Base-by-base conservation (phyloP, 305 asterid genomes). In the Fraxinus baroniana region DNA sequence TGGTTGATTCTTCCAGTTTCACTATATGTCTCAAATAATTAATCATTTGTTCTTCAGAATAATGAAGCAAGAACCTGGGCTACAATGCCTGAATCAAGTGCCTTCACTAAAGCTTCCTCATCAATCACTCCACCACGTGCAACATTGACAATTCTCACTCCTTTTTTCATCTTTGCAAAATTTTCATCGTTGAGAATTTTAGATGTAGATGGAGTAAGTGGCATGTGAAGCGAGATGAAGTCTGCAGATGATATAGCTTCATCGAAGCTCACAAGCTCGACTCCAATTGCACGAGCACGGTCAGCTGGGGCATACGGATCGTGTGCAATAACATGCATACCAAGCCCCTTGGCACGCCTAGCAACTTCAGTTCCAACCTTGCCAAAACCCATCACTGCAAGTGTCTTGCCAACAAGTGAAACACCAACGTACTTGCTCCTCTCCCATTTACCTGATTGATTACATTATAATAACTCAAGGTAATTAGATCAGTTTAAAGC, bases 91-190 rank as follows among this genome's bases (percentile, higher is more conserved):
- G 97, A 85, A 88, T 95, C 97, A 81, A 95, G 89, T 60, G 99
- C 99, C 87, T 80, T 93, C 82, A 93, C 93, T 79, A 95, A 83
- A 72, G 99, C 99, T 33, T 94, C 98, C 90, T 95, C 99, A 83
- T 95, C 99, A 84, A 95, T 95, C 82, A 95, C 99, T 44, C 97
- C 99, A n/a, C 99, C 99, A 83, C 99, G 98, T 79, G 99, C 99
- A 87, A 95, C 98, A 79, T 95, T 95, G 49, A 95, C 86, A 4
- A 95, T 92, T 74, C 99, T 86, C 41, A 95, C 99, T 37, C 99
- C 98, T 77, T 91, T 95, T 88, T 95, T 95, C 99, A 95, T 95
- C 96, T 93, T 95, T 6, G 96, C 95, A 87, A 94, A 95, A 75
- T 89, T 94, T 80, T 93, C 98, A 72, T 93, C 98, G 10, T 95